A percentile compares a stretch with the other conserved stretches of the same genome.
Evolutionary conservation across 768 basidiomycete genomes (phyloP).

Genomic region (Podaxis mareebaensis): DNA sequence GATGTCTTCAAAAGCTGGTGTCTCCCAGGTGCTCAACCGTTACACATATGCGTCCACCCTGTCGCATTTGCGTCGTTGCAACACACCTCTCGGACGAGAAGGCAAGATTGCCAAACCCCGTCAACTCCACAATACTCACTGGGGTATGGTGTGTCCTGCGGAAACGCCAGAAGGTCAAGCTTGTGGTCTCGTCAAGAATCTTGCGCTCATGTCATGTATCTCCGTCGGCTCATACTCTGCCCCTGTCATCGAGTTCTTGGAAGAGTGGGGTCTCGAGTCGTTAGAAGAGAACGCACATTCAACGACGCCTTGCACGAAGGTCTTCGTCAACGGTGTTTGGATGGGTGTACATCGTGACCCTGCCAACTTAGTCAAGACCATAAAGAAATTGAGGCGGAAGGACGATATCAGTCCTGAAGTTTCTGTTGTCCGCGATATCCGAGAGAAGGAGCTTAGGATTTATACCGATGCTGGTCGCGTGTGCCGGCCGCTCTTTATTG

Average conservation of each 20-base stretch:
- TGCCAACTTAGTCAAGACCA: constrained; percentile 86
- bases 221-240: constrained; percentile 96
- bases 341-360: constrained; percentile 98
- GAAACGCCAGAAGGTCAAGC: constrained; percentile 99
- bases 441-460: constrained; percentile 90
- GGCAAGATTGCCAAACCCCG: constrained; percentile 99
- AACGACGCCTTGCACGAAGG: constrained; percentile 84
- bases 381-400: constrained; percentile 89
- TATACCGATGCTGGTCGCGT: constrained; percentile 98
- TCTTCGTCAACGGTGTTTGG: constrained; percentile 99
- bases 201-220: constrained; percentile 96
- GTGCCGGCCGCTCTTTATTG: constrained; percentile 95
- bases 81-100: constrained; percentile 96
- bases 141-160: constrained; percentile 99
- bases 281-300: constrained; percentile 92
- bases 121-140: constrained; percentile 98
- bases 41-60: constrained; percentile 99
- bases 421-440: constrained; percentile 95
- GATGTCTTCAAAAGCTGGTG: constrained; percentile 97
- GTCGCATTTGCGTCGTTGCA: constrained; percentile 96
- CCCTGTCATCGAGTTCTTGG: constrained; percentile 96
- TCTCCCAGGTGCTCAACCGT: constrained; percentile 97
- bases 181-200: constrained; percentile 97
- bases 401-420: constrained; percentile 97
- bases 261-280: constrained; percentile 97